Percentiles rank a stretch among this genome's conserved stretches.
phyloP scores from a whole-genome alignment of 768 basidiomycete species.

The Pisolithus tinctorius region DNA sequence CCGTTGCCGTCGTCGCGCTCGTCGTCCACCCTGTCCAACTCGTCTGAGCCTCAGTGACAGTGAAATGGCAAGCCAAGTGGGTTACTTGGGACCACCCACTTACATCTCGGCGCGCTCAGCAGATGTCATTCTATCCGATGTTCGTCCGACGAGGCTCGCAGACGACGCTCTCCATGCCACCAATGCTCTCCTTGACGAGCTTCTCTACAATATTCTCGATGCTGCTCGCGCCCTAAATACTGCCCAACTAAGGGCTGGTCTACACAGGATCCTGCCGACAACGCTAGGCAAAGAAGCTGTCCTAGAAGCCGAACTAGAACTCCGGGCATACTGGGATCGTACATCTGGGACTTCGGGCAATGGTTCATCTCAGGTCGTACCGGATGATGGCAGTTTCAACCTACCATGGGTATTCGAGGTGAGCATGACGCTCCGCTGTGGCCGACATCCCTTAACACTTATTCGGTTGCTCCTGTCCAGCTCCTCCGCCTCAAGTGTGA shows the following conservation, averaged over 20 bases:
- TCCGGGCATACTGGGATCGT: slow-evolving; percentile 84
- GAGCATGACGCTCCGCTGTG: slow-evolving; percentile 1
- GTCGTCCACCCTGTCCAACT: slow-evolving; percentile 6
- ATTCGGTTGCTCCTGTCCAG: slow-evolving; percentile 30
- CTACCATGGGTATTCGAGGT: slow-evolving; percentile 77
- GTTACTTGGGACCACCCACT: slow-evolving; percentile 40
- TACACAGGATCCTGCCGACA: slow-evolving; percentile 70
- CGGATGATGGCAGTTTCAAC: slow-evolving; percentile 57
- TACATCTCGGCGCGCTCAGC: slow-evolving; percentile 83
- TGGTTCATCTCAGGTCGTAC: slow-evolving; percentile 20
- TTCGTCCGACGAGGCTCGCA: slow-evolving; percentile 84
- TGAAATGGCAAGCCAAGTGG: slow-evolving; percentile 4
- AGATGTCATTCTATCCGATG: slow-evolving; percentile 87
- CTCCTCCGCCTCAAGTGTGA: slow-evolving; percentile 81
- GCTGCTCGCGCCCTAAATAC: slow-evolving; percentile 64
- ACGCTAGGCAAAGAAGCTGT: slow-evolving; percentile 87
- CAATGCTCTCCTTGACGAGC: slow-evolving; percentile 81
- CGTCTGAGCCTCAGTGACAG: slow-evolving; percentile 11
- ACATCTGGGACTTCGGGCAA: slow-evolving; percentile 36
- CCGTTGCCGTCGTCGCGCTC: slow-evolving; percentile 1
- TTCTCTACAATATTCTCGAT: slow-evolving; percentile 65
- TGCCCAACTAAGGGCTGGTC: slow-evolving; percentile 63
- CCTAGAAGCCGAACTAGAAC: slow-evolving; percentile 87
- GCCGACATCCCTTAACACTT: slow-evolving; percentile 1
- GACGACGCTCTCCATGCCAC: slow-evolving; percentile 69